Base-by-base conservation (phyloP, 768 basidiomycete species). In the Trametes cinnabarina region DNA sequence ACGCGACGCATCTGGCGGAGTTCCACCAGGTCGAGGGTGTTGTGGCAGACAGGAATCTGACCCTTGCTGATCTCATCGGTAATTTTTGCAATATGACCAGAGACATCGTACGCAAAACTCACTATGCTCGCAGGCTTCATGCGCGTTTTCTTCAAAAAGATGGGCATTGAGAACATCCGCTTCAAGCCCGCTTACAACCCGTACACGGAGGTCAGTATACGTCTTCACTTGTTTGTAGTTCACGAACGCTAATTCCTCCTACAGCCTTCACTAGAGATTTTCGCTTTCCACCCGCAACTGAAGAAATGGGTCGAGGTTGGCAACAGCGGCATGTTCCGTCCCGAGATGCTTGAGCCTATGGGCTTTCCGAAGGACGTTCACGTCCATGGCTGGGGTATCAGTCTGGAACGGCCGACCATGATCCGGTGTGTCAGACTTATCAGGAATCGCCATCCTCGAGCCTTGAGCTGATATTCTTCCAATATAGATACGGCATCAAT, bases 21-120 rank as follows among this genome's bases (percentile, higher is more conserved):
- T 99, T 99, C 80, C 96, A 98, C 71, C 97, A 99, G 74, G 97
- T 99, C n/a, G 97, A 99, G 72, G 97, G 97, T 49, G 97, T 99
- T 44, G 94, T 99, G 25, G 97, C 97, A 10, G 97, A 99, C 73
- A 85, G 87, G 63, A 86, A 86, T 48, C 75, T 99, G 58, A 98
- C 96, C 1, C 77, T 99, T 25, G 96, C 94, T 17, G 94, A 98
- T 71, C 78, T 99, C 58, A 98, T 99, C 62, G 95, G 94, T 93
- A 62, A 44, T 81, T 71, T 3, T 47, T 19, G 11, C 19, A 40
- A 42, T 22, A n/a, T n/a, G n/a, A n/a, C n/a, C n/a, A n/a, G n/a
- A n/a, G n/a, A n/a, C n/a, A n/a, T n/a, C n/a, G n/a, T n/a, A n/a
- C n/a, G n/a, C n/a, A n/a, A n/a, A n/a, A n/a, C n/a, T n/a, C n/a